Conservation (phyloP, 2,329 filamentous ascomycete genomes). For the Nothomitra cinnamomea region DNA sequence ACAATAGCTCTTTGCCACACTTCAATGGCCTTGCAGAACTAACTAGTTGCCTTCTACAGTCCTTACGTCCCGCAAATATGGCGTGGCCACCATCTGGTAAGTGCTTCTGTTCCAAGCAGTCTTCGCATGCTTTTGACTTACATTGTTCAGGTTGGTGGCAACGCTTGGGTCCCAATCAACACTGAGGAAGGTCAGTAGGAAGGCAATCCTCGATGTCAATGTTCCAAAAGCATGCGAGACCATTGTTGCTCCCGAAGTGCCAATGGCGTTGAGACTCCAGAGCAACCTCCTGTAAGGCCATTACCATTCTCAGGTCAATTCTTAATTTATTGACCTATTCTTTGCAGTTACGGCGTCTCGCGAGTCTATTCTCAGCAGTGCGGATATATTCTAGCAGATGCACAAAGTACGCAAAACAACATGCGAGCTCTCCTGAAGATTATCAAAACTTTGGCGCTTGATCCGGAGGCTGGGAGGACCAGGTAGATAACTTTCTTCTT, state of each 20-base stretch:
- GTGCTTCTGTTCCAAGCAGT: constrained; percentile 13
- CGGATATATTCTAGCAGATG: constrained; percentile 66
- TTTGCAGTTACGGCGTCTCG: constrained; percentile 52
- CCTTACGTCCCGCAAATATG: constrained; percentile 72
- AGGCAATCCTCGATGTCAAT: constrained; percentile 76
- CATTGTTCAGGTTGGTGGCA: constrained; percentile 60
- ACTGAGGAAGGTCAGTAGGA: constrained; percentile 59
- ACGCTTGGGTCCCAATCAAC: constrained; percentile 62
- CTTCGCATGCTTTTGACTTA: background rate
- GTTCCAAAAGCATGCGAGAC: constrained; percentile 73
- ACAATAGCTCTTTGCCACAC: background rate
- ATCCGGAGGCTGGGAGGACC: constrained; percentile 52
- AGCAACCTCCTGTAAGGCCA: constrained; percentile 55
- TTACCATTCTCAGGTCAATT: background rate
- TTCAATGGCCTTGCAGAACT: background rate
- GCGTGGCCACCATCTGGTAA: constrained; percentile 88
- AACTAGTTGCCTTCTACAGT: constrained; percentile 28
- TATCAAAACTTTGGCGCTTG: constrained; percentile 41
- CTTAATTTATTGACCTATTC: background rate
- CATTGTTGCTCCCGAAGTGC: constrained; percentile 72
- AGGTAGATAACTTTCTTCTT: constrained; percentile 42
- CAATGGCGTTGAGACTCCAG: constrained; percentile 78
- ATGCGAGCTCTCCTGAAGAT: constrained; percentile 52
- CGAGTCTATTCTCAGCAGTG: constrained; percentile 80
- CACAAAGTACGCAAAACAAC: constrained; percentile 53